Evolutionary conservation across 2,329 filamentous ascomycete genomes (phyloP), one percentile per base, ranked within the genome.

Genomic region (Colletotrichum sp.): DNA sequence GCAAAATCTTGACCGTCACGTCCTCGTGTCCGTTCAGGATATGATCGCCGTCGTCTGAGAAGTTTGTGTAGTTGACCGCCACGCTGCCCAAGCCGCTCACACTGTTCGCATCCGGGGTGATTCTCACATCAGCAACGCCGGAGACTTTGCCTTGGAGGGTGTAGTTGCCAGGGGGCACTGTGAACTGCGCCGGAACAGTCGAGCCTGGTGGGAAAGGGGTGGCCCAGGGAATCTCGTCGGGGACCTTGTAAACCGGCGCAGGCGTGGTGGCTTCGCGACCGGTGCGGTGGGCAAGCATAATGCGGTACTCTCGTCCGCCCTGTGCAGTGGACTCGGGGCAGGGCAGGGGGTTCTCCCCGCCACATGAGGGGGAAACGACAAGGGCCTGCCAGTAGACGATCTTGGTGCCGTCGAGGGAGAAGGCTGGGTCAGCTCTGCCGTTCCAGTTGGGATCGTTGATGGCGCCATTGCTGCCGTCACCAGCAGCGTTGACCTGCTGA

Each of bases 401-500:
- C 3, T 81, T 78, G 0, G 86, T 89, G 7, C 84, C 83, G 76
- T 89, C 88, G 2, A 78, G 81, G 3, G 85, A 86, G 60, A 82
- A 87, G 2, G 79, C 81, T 4, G 86, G 88, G 77, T 89, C 88
- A 7, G 88, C 88, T 13, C 81, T 79, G 6, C 81, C 88, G 77
- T 89, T 89, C 88, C 88, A 89, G 30, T 87, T 82, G 0, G 87
- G 85, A 69, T 89, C 87, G 69, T 87, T 85, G n/a, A 86, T 74
- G 66, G 79, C 83, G 1, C 86, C 86, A 68, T 79, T 83, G 2
- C 85, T 86, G 5, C 80, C 81, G 24, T 84, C 80, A 3, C 83
- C 83, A 1, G 75, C 86, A 1, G 78, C 82, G 62, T 89, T 89
- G 71, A 88, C 77, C 70, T 81, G 80, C 77, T 87, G 87, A 5